Percentiles rank a stretch among this genome's conserved stretches.
phyloP scores from a whole-genome alignment of 2,329 filamentous ascomycete genomes.

The Fusarium sp. region DNA sequence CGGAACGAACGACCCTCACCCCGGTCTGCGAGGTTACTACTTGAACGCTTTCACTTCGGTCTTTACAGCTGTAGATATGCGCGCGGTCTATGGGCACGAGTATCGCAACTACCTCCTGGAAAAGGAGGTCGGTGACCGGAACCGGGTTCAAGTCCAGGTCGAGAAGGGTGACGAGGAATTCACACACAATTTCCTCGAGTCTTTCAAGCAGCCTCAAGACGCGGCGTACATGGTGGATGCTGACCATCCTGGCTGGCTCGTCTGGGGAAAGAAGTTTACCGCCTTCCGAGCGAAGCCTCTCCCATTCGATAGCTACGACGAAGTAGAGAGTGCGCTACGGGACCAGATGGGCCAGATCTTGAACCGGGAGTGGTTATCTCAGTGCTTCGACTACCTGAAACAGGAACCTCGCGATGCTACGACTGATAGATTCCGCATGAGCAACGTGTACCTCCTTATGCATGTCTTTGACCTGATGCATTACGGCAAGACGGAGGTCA shows the following conservation, averaged over 20 bases:
- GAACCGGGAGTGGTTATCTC: conserved; percentile 86
- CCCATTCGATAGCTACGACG: conserved; percentile 80
- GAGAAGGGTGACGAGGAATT: conserved; percentile 80
- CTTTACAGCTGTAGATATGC: conserved; percentile 88
- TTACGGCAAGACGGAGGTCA: conserved; percentile 80
- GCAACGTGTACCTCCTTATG: conserved; percentile 86
- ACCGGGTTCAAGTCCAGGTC: conserved; percentile 80
- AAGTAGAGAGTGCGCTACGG: conserved; percentile 79
- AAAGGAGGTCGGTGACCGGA: conserved; percentile 77
- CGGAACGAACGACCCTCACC: conserved; percentile 91
- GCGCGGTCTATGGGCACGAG: conserved; percentile 86
- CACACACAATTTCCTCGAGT: conserved; percentile 81
- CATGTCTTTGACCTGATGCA: conserved; percentile 93
- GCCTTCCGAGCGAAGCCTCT: conserved; percentile 79
- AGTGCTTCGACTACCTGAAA: conserved; percentile 93
- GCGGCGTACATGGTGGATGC: conserved; percentile 91
- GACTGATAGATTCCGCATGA: conserved; percentile 90
- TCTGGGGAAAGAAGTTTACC: conserved; percentile 90
- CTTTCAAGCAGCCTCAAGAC: conserved; percentile 75
- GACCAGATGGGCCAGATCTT: conserved; percentile 84
- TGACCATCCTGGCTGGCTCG: conserved; percentile 95
- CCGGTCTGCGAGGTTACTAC: conserved; percentile 84
- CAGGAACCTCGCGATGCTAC: conserved; percentile 89
- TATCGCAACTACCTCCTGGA: conserved; percentile 89
- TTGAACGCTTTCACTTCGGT: conserved; percentile 79